phyloP scores from a whole-genome alignment of 1,139 yeast genomes.

The Hyphopichia pseudoburtonii region DNA sequence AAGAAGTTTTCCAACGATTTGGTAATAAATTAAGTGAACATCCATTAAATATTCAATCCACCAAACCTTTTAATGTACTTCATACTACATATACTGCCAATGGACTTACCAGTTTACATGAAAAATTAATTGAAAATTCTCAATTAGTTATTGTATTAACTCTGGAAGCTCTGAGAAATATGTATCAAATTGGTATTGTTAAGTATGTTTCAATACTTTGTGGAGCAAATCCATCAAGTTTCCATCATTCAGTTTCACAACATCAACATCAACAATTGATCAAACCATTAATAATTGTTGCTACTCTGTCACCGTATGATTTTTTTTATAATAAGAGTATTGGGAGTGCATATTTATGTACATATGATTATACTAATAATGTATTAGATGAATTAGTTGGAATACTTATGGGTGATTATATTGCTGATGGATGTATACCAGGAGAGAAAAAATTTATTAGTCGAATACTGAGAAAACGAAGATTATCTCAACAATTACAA shows the following conservation, averaged over 20 bases:
- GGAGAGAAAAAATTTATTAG: slow-evolving; percentile 46
- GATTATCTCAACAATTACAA: slow-evolving; percentile 5
- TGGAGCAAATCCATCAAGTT: slow-evolving; percentile 45
- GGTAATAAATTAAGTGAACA: slow-evolving; percentile 44
- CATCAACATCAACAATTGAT: no score
- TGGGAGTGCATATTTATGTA: slow-evolving; percentile 60
- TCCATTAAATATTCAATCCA: slow-evolving; percentile 18
- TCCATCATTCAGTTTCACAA: slow-evolving; percentile 23
- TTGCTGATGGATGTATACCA: slow-evolving; percentile 58
- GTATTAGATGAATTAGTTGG: slow-evolving; percentile 52
- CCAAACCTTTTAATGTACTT: slow-evolving; percentile 45
- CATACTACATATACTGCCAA: slow-evolving; percentile 69
- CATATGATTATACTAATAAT: slow-evolving; percentile 59
- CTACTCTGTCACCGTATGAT: slow-evolving; percentile 66
- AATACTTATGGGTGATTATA: slow-evolving; percentile 54
- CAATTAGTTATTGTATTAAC: slow-evolving; percentile 59
- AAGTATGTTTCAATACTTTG: slow-evolving; percentile 59
- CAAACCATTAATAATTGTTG: slow-evolving; percentile 60
- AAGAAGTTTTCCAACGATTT: slow-evolving; percentile 56
- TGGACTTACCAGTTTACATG: slow-evolving; percentile 61
- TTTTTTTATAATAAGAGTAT: slow-evolving; percentile 55
- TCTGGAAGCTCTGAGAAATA: slow-evolving; percentile 62
- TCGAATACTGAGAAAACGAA: slow-evolving; percentile 19
- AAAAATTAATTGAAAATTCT: slow-evolving; percentile 53
- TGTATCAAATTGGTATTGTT: slow-evolving; percentile 66